Base-by-base conservation (phyloP, 1,139 yeast species). In the Pichia sp. region DNA sequence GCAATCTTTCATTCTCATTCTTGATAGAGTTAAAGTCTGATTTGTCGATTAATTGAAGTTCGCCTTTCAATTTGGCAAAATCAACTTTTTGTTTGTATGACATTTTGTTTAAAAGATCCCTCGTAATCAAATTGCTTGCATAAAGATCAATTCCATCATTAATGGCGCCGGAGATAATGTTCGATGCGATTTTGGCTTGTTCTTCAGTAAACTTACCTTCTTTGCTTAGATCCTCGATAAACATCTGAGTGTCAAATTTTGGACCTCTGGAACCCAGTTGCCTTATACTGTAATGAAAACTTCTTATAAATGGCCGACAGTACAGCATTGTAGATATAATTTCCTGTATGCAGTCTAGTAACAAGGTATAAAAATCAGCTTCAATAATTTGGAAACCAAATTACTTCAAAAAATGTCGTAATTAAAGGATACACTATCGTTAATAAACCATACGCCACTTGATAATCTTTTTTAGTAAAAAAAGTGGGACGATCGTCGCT, bases 31-130 rank as follows among this genome's bases (percentile, higher is more conserved):
- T 82, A 57, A 86, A 84, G 56, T 92, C 97, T 11, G 88, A 75
- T 60, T 83, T 81, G 66, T 92, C 98, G 67, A 86, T 77, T 40
- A 90, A 81, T 58, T 85, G 90, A 44, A 90, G 71, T 62, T 90
- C 97, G 35, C 95, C 95, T 61, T 88, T 84, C 49, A 90, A 73
- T 61, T 90, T 90, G 39, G 96, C 95, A 71, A 92, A 92, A 63
- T 90, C 97, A 33, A 92, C 97, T 58, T 92, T 86, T 58, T 92
- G 98, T 60, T 90, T 96, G 63, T 92, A 92, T 6, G 96, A 83
- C 55, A 90, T 77, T 50, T 92, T 81, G 26, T 87, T 79, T 41
- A 90, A 72, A 38, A 81, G 79, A 55, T 88, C 96, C 55, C 86
- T 82, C 36, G 88, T 78, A 23, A 90, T 95, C 46, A 90, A 68